Conservation (phyloP, 176 grass and related monocot species). For the Oryza coarctata region DNA sequence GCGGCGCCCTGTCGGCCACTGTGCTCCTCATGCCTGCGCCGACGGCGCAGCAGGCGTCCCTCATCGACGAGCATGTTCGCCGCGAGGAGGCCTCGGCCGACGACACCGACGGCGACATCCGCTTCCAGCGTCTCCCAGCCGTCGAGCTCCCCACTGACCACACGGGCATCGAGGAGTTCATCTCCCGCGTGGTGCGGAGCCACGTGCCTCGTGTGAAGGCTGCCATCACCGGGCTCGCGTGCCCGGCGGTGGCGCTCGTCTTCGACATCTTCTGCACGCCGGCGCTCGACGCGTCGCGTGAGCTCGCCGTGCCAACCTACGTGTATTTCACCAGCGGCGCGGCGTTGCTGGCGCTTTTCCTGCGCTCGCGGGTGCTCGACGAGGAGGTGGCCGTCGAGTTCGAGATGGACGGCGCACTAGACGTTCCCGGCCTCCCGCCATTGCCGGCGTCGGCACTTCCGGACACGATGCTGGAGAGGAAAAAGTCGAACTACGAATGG, state of each 20-base stretch:
- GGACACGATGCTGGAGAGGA: slow-evolving; percentile 35
- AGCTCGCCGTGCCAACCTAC: slow-evolving; percentile 39
- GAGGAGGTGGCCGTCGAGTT: not conserved
- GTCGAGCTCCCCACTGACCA: not conserved
- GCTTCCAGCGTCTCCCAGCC: slow-evolving; percentile 30
- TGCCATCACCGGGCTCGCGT: slow-evolving; percentile 12
- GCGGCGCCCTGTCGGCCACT: slow-evolving; percentile 16
- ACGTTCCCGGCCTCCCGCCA: slow-evolving; percentile 29
- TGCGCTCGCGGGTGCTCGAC: not conserved
- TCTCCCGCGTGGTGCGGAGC: slow-evolving; percentile 31
- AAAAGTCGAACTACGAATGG: slow-evolving; percentile 25
- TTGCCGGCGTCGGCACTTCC: slow-evolving; percentile 6
- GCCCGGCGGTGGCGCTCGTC: slow-evolving; percentile 30
- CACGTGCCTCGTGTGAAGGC: slow-evolving; percentile 32
- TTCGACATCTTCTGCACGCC: slow-evolving; percentile 45
- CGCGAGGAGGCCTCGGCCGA: not conserved
- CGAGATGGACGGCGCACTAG: not conserved
- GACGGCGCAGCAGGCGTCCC: not conserved
- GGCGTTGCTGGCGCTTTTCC: not conserved
- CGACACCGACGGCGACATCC: not conserved
- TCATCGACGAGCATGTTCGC: not conserved
- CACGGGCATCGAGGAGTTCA: slow-evolving; percentile 41
- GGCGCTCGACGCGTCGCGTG: slow-evolving; percentile 32
- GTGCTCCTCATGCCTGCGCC: slow-evolving; percentile 35
- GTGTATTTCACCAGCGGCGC: slow-evolving; percentile 20